Evolutionary conservation across 2,329 filamentous ascomycete species (phyloP), one percentile per base, ranked within the genome.

Genomic region (Colletotrichum sp.): DNA sequence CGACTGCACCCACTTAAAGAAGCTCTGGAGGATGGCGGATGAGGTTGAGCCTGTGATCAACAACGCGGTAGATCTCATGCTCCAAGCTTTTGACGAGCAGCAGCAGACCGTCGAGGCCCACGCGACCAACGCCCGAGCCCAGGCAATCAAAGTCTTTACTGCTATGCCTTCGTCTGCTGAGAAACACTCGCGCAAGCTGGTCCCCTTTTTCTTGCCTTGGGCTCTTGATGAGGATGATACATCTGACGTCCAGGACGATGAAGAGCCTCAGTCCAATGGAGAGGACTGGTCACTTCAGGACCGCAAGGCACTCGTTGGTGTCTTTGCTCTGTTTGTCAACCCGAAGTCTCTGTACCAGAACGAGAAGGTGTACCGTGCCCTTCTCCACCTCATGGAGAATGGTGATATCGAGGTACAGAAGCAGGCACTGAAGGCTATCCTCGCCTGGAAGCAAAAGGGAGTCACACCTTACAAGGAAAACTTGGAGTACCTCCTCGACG

Each of bases 401-500:
- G 97, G 97, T 79, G 97, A 99, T 81, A 89, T 93, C 5, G 96
- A 98, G 78, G 91, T 98, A 18, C 97, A 99, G 83, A 96, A 94
- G 78, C 91, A 93, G 61, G 93, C 96, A 1, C 88, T 99, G 43
- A 96, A 96, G 82, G 94, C 94, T 10, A 91, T 99, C 9, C 88
- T 98, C 68, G 92, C 95, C 0, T 99, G 97, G 96, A 98, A 98
- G 83, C 91, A 94, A 73, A 89, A 93, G 3, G 92, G 90, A 10
- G 88, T 99, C 65, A 90, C 90, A 75, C 89, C 92, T 1, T 98
- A 98, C 81, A 92, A 96, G 79, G 96, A 98, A 79, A 95, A 96
- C 79, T 85, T 99, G 28, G 90, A 95, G 76, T 96, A 95, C 79
- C 88, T 99, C 3, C 90, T 98, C 10, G 97, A 99, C 78, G 97